Percentiles rank a stretch among this genome's conserved stretches.
phyloP scores from a whole-genome alignment of 1,284 basidiomycete genomes.

The Irpex lacteus region DNA sequence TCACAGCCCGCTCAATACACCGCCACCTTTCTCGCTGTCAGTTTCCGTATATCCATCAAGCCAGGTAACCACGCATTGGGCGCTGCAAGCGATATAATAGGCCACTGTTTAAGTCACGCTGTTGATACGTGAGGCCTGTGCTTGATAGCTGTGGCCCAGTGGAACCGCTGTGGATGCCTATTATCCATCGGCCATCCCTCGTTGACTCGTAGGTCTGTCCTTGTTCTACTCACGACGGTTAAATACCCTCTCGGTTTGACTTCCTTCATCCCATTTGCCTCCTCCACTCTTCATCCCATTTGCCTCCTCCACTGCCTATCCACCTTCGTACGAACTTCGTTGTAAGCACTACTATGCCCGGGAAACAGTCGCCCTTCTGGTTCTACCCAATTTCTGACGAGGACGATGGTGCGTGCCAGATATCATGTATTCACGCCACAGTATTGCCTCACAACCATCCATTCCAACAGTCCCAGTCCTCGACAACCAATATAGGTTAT shows the following conservation, averaged over 20 bases:
- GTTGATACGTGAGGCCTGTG: neutral
- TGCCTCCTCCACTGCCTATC: no score
- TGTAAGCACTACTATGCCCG: neutral
- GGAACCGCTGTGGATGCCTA: no score
- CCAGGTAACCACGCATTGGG: neutral
- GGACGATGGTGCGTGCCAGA: neutral
- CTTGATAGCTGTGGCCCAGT: no score
- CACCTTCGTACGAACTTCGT: no score
- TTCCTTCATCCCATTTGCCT: no score
- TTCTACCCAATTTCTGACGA: neutral
- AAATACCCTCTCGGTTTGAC: no score
- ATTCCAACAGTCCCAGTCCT: neutral
- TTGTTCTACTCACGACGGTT: no score
- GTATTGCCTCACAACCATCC: neutral
- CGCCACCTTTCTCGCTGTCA: no score
- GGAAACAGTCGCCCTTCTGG: neutral
- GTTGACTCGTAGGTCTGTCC: no score
- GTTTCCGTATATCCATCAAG: neutral
- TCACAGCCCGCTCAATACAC: no score
- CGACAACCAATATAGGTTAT: neutral
- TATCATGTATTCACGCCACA: neutral
- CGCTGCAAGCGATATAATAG: neutral
- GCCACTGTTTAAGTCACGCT: neutral
- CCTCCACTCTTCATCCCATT: no score
- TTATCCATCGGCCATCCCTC: no score